Evolutionary conservation across 2,329 filamentous ascomycete genomes (phyloP).

Genomic region (Hypoxylon sp.): DNA sequence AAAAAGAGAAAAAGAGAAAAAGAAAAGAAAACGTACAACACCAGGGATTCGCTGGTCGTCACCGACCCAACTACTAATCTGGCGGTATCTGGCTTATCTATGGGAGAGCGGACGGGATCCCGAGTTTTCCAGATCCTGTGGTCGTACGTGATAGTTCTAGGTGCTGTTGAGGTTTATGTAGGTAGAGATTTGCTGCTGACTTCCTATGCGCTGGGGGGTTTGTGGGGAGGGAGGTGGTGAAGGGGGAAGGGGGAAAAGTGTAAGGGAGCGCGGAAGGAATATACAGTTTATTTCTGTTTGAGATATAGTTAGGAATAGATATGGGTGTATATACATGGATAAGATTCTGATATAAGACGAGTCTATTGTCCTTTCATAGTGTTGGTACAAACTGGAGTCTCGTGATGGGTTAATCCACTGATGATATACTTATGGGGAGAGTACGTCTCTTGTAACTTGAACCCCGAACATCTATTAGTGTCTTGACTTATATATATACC

Average conservation of each 20-base stretch:
- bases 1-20: neutral
- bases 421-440: neutral
- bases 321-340: neutral
- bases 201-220: too few relatives aligned
- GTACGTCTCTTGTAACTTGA: neutral
- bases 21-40: conserved; percentile 9
- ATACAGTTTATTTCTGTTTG: neutral
- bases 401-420: too few relatives aligned
- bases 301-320: too few relatives aligned
- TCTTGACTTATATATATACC: neutral
- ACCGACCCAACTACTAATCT: neutral
- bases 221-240: too few relatives aligned
- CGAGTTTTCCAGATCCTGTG: neutral
- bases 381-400: neutral
- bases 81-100: neutral
- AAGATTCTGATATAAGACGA: neutral
- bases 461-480: neutral
- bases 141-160: neutral
- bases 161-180: neutral
- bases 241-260: neutral
- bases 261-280: neutral
- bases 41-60: conserved; percentile 16
- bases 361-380: neutral
- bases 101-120: conserved; percentile 4
- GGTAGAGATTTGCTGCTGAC: neutral